These are phyloP conservation scores for Agrocybe pediades DNA, from an alignment of 768 basidiomycete genomes.

Conservation along the genomic window DNA sequence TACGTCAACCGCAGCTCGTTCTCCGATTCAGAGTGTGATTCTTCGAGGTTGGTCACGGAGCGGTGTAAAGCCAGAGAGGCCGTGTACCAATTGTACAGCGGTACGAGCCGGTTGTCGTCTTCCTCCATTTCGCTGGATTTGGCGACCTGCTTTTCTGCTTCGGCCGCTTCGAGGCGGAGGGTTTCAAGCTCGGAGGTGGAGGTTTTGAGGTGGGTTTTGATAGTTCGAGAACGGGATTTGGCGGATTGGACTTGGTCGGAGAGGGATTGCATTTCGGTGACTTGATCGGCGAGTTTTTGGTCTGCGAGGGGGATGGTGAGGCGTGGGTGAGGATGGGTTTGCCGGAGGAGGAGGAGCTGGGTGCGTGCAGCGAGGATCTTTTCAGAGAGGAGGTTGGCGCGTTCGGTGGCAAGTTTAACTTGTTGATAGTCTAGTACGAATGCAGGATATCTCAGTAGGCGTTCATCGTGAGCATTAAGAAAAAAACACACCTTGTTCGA, in stretches of 20 bases:
- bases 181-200: slow-evolving; percentile 58
- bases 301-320: slow-evolving; percentile 77
- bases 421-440: slow-evolving; percentile 55
- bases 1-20: slow-evolving; percentile 81
- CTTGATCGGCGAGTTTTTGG: slow-evolving; percentile 72
- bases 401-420: slow-evolving; percentile 50
- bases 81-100: slow-evolving; percentile 75
- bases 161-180: slow-evolving; percentile 60
- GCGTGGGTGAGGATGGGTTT: slow-evolving; percentile 78
- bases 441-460: neutral
- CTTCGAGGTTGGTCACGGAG: slow-evolving; percentile 58
- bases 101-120: slow-evolving; percentile 64
- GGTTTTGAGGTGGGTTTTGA: slow-evolving; percentile 65
- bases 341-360: slow-evolving; percentile 76
- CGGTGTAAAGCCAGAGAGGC: slow-evolving; percentile 68
- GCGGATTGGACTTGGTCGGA: slow-evolving; percentile 63
- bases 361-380: slow-evolving; percentile 85
- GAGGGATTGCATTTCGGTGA: slow-evolving; percentile 77
- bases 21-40: slow-evolving; percentile 62
- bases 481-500: slow-evolving; percentile 58
- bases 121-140: slow-evolving; percentile 57
- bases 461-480: neutral
- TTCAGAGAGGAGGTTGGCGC: slow-evolving; percentile 63
- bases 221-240: slow-evolving; percentile 48
- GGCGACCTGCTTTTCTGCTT: slow-evolving; percentile 71